These are phyloP conservation scores for Ceratocystiopsis brevicomis DNA, from an alignment of 2,329 filamentous ascomycete genomes.

Conservation along the genomic window DNA sequence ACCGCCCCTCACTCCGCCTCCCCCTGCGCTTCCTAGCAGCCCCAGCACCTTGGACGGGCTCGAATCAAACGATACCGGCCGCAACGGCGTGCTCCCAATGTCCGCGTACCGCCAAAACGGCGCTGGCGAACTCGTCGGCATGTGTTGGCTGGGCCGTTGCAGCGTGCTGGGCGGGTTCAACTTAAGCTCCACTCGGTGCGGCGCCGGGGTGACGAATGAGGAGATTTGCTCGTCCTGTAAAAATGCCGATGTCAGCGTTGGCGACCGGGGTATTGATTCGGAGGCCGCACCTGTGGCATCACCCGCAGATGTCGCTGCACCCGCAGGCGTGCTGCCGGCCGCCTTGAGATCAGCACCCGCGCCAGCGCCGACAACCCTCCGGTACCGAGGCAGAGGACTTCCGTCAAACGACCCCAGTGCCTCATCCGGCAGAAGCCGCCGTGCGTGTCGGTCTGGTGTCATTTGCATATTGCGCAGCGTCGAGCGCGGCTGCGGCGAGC, in stretches of 20 bases:
- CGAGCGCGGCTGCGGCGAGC: slow-evolving; percentile 35
- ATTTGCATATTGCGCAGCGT: slow-evolving; percentile 31
- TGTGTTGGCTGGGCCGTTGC: slow-evolving; percentile 65
- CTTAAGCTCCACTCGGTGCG: slow-evolving; percentile 52
- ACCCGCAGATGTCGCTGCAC: slow-evolving; percentile 3
- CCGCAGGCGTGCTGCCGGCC: slow-evolving; percentile 2
- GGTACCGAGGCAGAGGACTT: slow-evolving; percentile 40
- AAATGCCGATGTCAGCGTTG: slow-evolving; percentile 42
- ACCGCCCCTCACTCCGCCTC: not conserved
- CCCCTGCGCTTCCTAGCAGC: slow-evolving; percentile 1
- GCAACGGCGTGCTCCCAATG: slow-evolving; percentile 52
- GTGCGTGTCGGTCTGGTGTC: slow-evolving; percentile 35
- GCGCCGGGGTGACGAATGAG: slow-evolving; percentile 53
- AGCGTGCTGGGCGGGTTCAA: slow-evolving; percentile 65
- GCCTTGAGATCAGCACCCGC: slow-evolving; percentile 5
- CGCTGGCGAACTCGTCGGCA: slow-evolving; percentile 69
- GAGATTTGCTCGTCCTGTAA: slow-evolving; percentile 40
- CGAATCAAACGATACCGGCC: slow-evolving; percentile 30
- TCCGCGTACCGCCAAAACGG: slow-evolving; percentile 81
- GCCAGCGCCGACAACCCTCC: slow-evolving; percentile 23
- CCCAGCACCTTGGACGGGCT: slow-evolving; percentile 33
- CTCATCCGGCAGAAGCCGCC: slow-evolving; percentile 21
- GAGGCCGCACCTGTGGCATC: slow-evolving; percentile 5
- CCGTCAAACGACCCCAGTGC: slow-evolving; percentile 26
- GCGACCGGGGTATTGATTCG: slow-evolving; percentile 30